Evolutionary conservation across 805 yeast genomes (phyloP), one percentile per base, ranked within the genome.

Genomic region (Suhomyces faveliae): DNA sequence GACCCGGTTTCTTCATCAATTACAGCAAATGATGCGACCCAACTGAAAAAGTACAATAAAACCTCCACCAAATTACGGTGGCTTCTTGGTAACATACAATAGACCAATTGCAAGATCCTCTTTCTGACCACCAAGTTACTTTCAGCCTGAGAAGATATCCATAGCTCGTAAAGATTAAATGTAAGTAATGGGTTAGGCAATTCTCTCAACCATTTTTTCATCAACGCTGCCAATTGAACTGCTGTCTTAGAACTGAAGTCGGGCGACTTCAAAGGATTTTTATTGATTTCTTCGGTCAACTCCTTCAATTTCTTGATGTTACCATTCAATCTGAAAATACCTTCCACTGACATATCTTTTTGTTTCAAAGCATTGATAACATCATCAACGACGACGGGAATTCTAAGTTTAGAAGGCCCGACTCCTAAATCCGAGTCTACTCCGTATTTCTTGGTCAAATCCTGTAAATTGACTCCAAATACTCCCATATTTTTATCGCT

Each of bases 11-110:
- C 91, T 57, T 89, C 95, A 60, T 90, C 97, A 51, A 91, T 81
- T 56, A 89, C 91, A 1, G 97, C 87, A 69, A 94, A 94, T 2
- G 98, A 88, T 0, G 98, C 89, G 2, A 91, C 92, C 98, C 98
- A 94, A 65, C 84, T 85, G 61, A 94, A 80, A 64, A 94, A 94
- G 49, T 85, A 83, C 25, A 91, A 73, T 37, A 94, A 69, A 2
- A 91, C 96, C 62, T 94, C 98, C 30, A 91, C 74, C 42, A 89
- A 75, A 63, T 90, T 96, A 48, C 99, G 78, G 61, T 91, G 86
- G 17, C 81, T 76, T 51, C 84, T 74, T 1, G 97, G 98, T 27
- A 94, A 71, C 76, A 91, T 71, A 44, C 94, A 81, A 60, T 89
- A 87, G 3, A 81, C 79, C 52, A 83, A 71, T 54, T 77, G 87